phyloP scores from a whole-genome alignment of 495 filamentous ascomycete species.

The Hypomontagnella submonticulosa region DNA sequence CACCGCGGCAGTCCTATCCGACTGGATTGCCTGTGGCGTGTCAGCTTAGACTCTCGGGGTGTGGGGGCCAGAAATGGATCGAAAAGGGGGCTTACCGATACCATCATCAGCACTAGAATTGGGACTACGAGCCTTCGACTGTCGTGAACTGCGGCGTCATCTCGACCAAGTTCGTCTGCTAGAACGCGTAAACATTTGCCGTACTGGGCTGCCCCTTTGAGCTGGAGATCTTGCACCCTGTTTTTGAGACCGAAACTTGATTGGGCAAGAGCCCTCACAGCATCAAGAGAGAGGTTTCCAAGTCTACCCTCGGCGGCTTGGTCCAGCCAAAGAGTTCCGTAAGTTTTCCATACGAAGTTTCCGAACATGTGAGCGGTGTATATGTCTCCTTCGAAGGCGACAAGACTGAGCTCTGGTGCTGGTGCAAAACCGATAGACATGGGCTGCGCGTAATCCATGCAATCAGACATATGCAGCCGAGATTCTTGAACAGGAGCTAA shows the following conservation, averaged over 20 bases:
- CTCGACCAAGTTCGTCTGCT: conserved; percentile 31
- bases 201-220: conserved; percentile 31
- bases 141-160: conserved; percentile 11
- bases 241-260: conserved; percentile 37
- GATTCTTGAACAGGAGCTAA: conserved; percentile 12
- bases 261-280: conserved; percentile 37
- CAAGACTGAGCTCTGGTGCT: conserved; percentile 35
- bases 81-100: conserved; percentile 27
- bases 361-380: conserved; percentile 37
- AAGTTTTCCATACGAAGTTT: conserved; percentile 42
- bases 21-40: conserved; percentile 29
- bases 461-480: conserved; percentile 9
- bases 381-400: conserved; percentile 34
- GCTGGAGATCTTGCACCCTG: conserved; percentile 26
- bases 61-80: neutral
- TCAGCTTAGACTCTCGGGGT: neutral
- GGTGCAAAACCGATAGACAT: conserved; percentile 7
- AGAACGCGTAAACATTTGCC: conserved; percentile 39
- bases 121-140: conserved; percentile 36
- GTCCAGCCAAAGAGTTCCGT: conserved; percentile 35
- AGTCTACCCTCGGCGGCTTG: conserved; percentile 38
- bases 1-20: conserved; percentile 29
- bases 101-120: conserved; percentile 43
- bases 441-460: conserved; percentile 7
- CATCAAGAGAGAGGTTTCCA: conserved; percentile 33